Base-by-base conservation (phyloP, 768 basidiomycete species). In the Trametes elegans region DNA sequence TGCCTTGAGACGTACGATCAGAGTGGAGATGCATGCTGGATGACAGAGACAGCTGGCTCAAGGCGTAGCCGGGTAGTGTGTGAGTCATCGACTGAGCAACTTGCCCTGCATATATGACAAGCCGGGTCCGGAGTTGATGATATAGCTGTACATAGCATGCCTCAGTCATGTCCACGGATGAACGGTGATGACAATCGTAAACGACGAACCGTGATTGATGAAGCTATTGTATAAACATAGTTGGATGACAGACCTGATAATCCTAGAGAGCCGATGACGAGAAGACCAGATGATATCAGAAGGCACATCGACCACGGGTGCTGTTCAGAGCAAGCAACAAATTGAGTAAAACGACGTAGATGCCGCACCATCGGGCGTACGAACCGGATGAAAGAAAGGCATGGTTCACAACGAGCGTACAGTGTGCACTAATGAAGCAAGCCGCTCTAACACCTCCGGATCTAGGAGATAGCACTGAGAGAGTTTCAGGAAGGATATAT, bases 401-500 rank as follows among this genome's bases (percentile, higher is more conserved):
- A 29, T 16, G 44, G 31, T 13, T 57, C 47, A 60, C 21, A 53
- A 13, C 4, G 58, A 52, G 3, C 64, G 66, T 29, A 67, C 63
- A 28, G 59, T 64, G 18, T 53, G 52, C 45, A 70, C 68, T 0
- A 66, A 48, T 13, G 49, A 34, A 23, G 29, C 53, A 7, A 68
- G 59, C 49, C 63, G 65, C 5, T 67, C 67, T 9, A 64, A 43
- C 7, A 58, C 62, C 10, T 68, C 65, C 2, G 38, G 47, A 23
- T 67, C 66, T 14, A 68, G 40, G 14, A 57, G 53, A 42, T 61
- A 64, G 52, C 68, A 70, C 48, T 64, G 63, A 23, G 64, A 41
- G 11, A 70, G 47, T 45, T 66, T 65, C 34, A 70, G 42, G 28
- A 47, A 67, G 34, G 55, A 44, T 42, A 70, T 60, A 4, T 62